Evolutionary conservation across 2,329 filamentous ascomycete species (phyloP).

Genomic region (Aspergillus uvarum): DNA sequence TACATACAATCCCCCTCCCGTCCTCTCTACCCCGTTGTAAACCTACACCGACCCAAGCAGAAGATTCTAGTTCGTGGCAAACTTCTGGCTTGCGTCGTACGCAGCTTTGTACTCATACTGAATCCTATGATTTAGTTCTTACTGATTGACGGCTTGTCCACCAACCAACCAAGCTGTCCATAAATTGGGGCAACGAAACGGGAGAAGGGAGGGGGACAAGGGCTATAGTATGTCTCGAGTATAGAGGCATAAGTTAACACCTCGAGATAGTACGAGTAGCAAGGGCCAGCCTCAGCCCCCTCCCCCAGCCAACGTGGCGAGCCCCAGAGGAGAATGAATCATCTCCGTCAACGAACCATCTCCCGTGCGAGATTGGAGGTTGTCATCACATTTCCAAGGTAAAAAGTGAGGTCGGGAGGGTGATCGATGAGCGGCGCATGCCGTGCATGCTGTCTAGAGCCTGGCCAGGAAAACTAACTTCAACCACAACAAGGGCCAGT

Average conservation of each 20-base stretch:
- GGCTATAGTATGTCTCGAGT: not conserved
- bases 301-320: not conserved
- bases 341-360: not conserved
- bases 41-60: too few relatives aligned
- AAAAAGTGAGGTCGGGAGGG: not conserved
- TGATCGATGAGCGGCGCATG: not conserved
- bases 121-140: not conserved
- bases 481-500: not conserved
- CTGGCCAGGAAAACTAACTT: not conserved
- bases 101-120: too few relatives aligned
- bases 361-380: too few relatives aligned
- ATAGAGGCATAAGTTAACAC: not conserved
- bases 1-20: too few relatives aligned
- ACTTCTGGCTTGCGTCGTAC: too few relatives aligned
- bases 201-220: too few relatives aligned
- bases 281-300: not conserved
- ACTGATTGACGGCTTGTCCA: not conserved
- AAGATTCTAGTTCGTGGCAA: too few relatives aligned
- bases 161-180: not conserved
- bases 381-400: not conserved
- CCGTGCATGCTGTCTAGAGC: not conserved
- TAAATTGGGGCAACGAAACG: too few relatives aligned
- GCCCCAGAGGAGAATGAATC: not conserved
- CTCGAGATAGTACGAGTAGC: not conserved
- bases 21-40: too few relatives aligned